These are phyloP conservation scores for Puccinia novopanici DNA, from an alignment of 1,284 basidiomycete species.

Conservation along the genomic window DNA sequence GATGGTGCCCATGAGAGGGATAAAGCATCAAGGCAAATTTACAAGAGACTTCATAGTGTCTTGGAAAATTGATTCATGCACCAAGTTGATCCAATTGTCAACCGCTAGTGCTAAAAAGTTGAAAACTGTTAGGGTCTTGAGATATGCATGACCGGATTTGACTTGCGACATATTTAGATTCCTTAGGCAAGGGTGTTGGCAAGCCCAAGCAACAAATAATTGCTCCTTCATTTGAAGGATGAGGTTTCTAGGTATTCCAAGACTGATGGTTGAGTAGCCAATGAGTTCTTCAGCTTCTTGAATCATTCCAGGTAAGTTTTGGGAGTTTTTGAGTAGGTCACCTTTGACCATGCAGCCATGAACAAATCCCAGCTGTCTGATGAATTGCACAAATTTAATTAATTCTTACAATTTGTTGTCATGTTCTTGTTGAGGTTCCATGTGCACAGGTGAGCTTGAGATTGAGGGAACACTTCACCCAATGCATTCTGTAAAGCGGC, in stretches of 20 bases:
- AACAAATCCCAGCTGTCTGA: neutral
- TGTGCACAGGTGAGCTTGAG: neutral
- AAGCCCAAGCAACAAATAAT: too few species aligned
- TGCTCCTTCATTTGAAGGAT: neutral
- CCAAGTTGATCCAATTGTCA: neutral
- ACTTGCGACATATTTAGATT: too few species aligned
- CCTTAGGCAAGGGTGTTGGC: too few species aligned
- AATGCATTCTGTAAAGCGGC: neutral
- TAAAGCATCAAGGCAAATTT: neutral
- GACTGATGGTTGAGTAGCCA: neutral
- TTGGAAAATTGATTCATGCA: neutral
- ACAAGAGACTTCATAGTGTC: neutral
- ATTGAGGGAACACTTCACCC: neutral
- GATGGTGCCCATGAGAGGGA: neutral
- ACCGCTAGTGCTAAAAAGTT: too few species aligned
- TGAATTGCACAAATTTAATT: neutral
- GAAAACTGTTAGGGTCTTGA: neutral
- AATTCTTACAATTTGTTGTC: neutral
- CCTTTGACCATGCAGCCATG: neutral
- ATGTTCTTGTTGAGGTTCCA: conserved; percentile 5
- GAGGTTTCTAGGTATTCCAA: neutral
- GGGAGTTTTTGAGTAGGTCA: neutral
- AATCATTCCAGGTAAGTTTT: neutral
- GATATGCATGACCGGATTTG: neutral
- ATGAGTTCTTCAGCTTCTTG: neutral